These are phyloP conservation scores for Agastache rugosa DNA, from an alignment of 257 asterid genomes.

Conservation along the genomic window DNA sequence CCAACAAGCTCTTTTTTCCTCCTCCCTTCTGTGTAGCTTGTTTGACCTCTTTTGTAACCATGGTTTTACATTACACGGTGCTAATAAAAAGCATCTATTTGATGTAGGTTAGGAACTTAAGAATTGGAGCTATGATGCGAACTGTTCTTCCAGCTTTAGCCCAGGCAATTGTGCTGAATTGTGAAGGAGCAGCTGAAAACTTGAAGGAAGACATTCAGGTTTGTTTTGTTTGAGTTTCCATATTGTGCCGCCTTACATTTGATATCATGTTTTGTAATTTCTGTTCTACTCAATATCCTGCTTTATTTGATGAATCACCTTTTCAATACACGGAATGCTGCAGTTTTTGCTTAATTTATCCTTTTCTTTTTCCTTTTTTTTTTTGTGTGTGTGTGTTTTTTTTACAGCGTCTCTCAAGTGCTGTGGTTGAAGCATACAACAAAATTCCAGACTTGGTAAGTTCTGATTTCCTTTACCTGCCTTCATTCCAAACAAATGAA, in stretches of 20 bases:
- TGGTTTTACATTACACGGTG: background rate
- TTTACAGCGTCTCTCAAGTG: constrained; percentile 66
- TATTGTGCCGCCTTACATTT: constrained; percentile 17
- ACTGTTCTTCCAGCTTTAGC: constrained; percentile 93
- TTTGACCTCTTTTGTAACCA: constrained; percentile 13
- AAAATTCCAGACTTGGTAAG: constrained; percentile 84
- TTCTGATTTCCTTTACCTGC: constrained; percentile 19
- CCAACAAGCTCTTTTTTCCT: background rate
- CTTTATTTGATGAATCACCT: constrained; percentile 26
- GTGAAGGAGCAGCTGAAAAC: constrained; percentile 52
- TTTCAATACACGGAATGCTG: constrained; percentile 27
- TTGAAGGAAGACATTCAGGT: constrained; percentile 80
- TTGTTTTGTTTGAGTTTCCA: constrained; percentile 35
- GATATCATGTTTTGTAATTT: constrained; percentile 7
- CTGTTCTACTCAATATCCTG: constrained; percentile 23
- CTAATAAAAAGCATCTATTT: background rate
- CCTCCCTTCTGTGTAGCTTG: background rate
- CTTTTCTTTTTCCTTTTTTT: constrained; percentile 18
- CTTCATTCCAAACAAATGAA: constrained; percentile 19
- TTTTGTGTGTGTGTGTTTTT: constrained; percentile 24
- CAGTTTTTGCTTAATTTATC: constrained; percentile 31
- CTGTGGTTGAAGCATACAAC: constrained; percentile 87
- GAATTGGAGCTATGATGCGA: constrained; percentile 96
- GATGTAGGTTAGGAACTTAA: constrained; percentile 78
- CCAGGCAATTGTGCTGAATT: constrained; percentile 77